Percentiles rank a stretch among this genome's conserved stretches.
phyloP scores from a whole-genome alignment of 805 yeast genomes.

The Candida tammaniensis region DNA sequence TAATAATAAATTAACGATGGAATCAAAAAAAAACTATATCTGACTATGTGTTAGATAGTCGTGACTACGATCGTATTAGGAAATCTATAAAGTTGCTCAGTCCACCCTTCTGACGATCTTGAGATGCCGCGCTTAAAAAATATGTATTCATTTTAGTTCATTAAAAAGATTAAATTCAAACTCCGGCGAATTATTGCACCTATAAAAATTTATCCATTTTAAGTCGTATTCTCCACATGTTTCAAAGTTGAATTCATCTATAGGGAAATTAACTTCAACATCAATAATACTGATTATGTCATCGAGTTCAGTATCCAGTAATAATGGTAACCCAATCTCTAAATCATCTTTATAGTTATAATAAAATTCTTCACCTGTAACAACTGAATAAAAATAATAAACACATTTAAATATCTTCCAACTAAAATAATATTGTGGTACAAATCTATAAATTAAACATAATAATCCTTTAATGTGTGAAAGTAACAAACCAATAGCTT shows the following conservation, averaged over 20 bases:
- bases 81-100: too few relatives aligned
- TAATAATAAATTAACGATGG: not conserved
- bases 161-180: conserved; percentile 2
- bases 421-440: not conserved
- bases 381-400: not conserved
- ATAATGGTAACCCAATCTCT: not conserved
- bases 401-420: conserved; percentile 4
- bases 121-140: too few relatives aligned
- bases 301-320: not conserved
- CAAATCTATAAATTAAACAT: not conserved
- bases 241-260: not conserved
- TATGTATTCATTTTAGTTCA: too few relatives aligned
- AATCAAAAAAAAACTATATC: too few relatives aligned
- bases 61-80: too few relatives aligned
- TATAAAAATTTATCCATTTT: conserved; percentile 4
- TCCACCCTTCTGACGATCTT: too few relatives aligned
- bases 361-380: not conserved
- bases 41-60: too few relatives aligned
- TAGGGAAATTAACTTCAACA: not conserved
- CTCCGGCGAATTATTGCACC: not conserved
- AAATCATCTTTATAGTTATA: not conserved
- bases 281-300: not conserved
- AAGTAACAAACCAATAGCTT: too few relatives aligned
- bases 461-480: not conserved
- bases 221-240: not conserved